These are phyloP conservation scores for Monilinia aucupariae DNA, from an alignment of 2,329 filamentous ascomycete genomes.

Conservation along the genomic window DNA sequence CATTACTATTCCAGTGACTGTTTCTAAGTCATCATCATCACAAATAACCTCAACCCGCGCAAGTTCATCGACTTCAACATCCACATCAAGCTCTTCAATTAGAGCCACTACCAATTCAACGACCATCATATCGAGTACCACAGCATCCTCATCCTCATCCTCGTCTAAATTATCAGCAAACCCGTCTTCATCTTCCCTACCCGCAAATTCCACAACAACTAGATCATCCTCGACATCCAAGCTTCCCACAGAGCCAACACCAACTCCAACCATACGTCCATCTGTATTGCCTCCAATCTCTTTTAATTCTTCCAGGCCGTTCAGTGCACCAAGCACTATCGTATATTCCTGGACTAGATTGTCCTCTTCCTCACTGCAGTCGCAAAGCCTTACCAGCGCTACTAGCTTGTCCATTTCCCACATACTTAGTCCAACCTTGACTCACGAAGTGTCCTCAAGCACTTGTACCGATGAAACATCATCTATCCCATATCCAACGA, in stretches of 20 bases:
- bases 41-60: conserved; percentile 10
- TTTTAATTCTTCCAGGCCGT: background rate
- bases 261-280: conserved; percentile 1
- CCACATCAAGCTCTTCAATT: background rate
- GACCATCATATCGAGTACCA: background rate
- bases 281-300: background rate
- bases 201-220: background rate
- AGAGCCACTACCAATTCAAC: background rate
- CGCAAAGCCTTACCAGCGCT: background rate
- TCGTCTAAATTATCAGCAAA: background rate
- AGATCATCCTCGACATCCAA: background rate
- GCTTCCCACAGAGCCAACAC: background rate
- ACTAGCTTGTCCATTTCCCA: background rate
- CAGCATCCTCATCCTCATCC: background rate
- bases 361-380: background rate
- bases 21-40: conserved; percentile 16
- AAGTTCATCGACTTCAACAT: conserved; percentile 8
- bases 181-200: conserved; percentile 1
- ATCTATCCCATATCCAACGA: conserved; percentile 8
- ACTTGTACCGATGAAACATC: conserved; percentile 6
- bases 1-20: conserved; percentile 26
- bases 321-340: background rate
- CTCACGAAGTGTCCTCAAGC: background rate
- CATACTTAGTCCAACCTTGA: background rate
- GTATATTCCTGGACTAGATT: background rate